Evolutionary conservation across 768 basidiomycete genomes (phyloP).

Genomic region (Brasilioporus rufonigricans): DNA sequence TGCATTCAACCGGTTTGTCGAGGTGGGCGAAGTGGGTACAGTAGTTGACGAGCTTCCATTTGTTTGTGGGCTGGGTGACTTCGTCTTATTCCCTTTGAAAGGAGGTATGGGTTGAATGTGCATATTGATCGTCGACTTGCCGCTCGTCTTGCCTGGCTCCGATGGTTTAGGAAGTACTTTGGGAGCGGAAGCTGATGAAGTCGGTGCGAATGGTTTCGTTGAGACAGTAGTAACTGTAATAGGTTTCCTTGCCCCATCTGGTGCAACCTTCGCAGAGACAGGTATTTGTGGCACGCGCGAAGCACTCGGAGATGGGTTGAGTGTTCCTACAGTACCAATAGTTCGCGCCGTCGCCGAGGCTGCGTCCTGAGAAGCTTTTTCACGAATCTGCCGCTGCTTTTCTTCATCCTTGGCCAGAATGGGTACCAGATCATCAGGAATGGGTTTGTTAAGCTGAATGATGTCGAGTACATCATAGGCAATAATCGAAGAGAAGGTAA

Average conservation of each 20-base stretch:
- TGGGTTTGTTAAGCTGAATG: slow-evolving; percentile 83
- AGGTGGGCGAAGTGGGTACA: slow-evolving; percentile 51
- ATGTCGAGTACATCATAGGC: background rate
- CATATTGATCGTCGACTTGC: slow-evolving; percentile 62
- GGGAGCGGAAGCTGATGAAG: slow-evolving; percentile 26
- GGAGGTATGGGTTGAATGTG: slow-evolving; percentile 88
- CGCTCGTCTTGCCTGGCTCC: slow-evolving; percentile 34
- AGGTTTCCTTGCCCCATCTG: slow-evolving; percentile 30
- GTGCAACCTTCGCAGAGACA: slow-evolving; percentile 28
- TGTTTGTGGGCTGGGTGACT: slow-evolving; percentile 30
- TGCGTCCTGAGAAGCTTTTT: slow-evolving; percentile 72
- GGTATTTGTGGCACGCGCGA: slow-evolving; percentile 39
- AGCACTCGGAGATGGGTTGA: slow-evolving; percentile 44
- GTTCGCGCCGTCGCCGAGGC: slow-evolving; percentile 61
- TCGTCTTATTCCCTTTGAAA: slow-evolving; percentile 65
- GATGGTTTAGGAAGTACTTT: slow-evolving; percentile 33
- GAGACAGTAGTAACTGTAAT: slow-evolving; percentile 21
- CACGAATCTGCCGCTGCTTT: slow-evolving; percentile 79
- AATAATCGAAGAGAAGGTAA: background rate
- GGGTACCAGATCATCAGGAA: slow-evolving; percentile 90
- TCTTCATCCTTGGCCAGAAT: slow-evolving; percentile 94
- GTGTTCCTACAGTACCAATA: slow-evolving; percentile 53
- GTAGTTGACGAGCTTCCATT: slow-evolving; percentile 33
- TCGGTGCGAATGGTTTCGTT: slow-evolving; percentile 30
- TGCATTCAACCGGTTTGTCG: slow-evolving; percentile 72